Evolutionary conservation across 108 stramenopile genomes (phyloP), one percentile per base, ranked within the genome.

Genomic region (Cylindrotheca closterium): DNA sequence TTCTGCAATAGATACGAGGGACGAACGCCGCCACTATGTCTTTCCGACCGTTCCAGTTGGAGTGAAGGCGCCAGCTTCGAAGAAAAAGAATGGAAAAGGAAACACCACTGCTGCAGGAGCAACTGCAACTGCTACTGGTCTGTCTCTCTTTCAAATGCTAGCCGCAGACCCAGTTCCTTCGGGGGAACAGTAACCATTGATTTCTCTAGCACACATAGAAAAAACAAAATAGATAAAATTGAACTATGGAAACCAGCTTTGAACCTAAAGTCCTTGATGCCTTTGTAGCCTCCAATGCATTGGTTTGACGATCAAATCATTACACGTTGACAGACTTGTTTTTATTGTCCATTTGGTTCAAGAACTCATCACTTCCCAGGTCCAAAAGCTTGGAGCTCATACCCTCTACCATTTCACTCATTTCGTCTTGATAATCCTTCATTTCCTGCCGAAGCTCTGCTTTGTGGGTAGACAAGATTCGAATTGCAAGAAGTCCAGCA

Each of bases 401-500:
- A 15, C 61, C 80, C 48, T 92, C 75, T 18, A 95, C 93, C 49
- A 69, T 75, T 2, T 87, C 72, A 47, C 84, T 92, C 85, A 95
- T 80, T 51, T 85, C 86, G 47, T 55, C 24, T 67, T 95, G 93
- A 65, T 95, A 95, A 22, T 76, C 77, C 47, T 60, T 69, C 93
- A 95, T 95, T 64, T 84, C 79, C 42, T 85, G 76, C 64, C 86
- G 71, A 45, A 95, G 73, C 51, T 81, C 85, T 1, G 86, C 77
- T 34, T 89, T 75, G 49, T 81, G 91, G 5, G 81, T 76, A 50
- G 81, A 93, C 23, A 99, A 75, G 7, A 92, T 97, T 26, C 99
- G 78, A 26, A 97, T 94, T 24, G 99, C 98, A 59, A 99, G 74
- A 30, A 99, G 67, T 1, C 98, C 99, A 0, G 98, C 98, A 79